phyloP scores from a whole-genome alignment of 1,139 yeast genomes.

The Nakaseomyces delphensis region DNA sequence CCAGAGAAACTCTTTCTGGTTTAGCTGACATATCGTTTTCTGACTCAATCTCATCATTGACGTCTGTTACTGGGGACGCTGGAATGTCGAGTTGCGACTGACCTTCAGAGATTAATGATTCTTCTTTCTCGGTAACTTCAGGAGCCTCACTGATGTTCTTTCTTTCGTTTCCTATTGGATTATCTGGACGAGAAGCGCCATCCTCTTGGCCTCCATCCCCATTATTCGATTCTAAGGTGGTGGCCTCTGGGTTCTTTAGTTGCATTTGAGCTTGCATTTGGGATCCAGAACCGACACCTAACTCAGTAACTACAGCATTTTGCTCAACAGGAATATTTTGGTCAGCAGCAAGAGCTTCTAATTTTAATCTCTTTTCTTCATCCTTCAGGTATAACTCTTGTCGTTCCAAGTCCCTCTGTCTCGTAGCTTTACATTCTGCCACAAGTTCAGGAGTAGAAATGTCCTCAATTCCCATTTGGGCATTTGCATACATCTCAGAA shows the following conservation, averaged over 20 bases:
- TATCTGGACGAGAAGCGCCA: too few relatives aligned
- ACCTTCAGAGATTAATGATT: not conserved
- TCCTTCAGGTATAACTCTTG: slow-evolving; percentile 37
- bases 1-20: slow-evolving; percentile 26
- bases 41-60: not conserved
- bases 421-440: slow-evolving; percentile 66
- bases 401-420: slow-evolving; percentile 56
- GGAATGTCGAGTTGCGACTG: not conserved
- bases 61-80: not conserved
- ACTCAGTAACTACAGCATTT: slow-evolving; percentile 8
- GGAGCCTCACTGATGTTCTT: not conserved
- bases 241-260: not conserved
- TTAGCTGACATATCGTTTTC: not conserved
- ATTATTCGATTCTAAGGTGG: not conserved
- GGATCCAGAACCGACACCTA: slow-evolving; percentile 24
- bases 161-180: too few relatives aligned
- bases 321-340: slow-evolving; percentile 4
- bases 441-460: slow-evolving; percentile 65
- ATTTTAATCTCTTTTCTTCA: slow-evolving; percentile 28
- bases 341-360: not conserved
- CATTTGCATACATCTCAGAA: slow-evolving; percentile 92
- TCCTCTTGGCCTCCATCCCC: too few relatives aligned
- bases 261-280: slow-evolving; percentile 24
- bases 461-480: slow-evolving; percentile 92
- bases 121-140: not conserved